Evolutionary conservation across 2,329 filamentous ascomycete genomes (phyloP).

Genomic region (Fusarium anthophilum): DNA sequence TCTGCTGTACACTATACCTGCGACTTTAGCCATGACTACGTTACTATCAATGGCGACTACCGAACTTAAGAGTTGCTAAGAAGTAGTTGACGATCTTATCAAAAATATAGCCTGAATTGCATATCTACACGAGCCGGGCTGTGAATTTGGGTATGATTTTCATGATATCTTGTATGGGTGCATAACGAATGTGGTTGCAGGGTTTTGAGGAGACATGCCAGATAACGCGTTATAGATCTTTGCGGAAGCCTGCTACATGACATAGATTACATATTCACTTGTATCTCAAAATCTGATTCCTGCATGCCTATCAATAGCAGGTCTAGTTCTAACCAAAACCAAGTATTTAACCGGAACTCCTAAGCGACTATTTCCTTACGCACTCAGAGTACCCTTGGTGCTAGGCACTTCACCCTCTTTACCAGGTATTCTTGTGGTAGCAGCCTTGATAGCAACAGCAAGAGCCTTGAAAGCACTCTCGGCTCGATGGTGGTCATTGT

Average conservation of each 20-base stretch:
- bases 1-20: constrained; percentile 85
- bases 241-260: not conserved
- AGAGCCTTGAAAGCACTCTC: constrained; percentile 98
- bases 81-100: not conserved
- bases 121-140: not conserved
- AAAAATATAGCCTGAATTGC: not conserved
- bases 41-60: constrained; percentile 75
- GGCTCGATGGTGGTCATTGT: constrained; percentile 95
- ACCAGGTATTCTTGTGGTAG: constrained; percentile 77
- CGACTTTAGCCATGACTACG: constrained; percentile 86
- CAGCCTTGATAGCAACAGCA: constrained; percentile 83
- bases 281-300: not conserved
- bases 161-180: not conserved
- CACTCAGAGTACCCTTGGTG: constrained; percentile 89
- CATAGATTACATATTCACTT: not conserved
- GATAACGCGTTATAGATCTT: not conserved
- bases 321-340: constrained; percentile 20
- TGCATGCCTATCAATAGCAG: not conserved
- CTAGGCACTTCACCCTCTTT: constrained; percentile 93
- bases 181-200: not conserved
- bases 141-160: not conserved
- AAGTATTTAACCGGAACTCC: constrained; percentile 39
- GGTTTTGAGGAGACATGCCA: no score
- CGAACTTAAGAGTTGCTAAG: constrained; percentile 57
- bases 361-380: constrained; percentile 48